Base-by-base conservation (phyloP, 306 rosid species). In the Quercus parvula region DNA sequence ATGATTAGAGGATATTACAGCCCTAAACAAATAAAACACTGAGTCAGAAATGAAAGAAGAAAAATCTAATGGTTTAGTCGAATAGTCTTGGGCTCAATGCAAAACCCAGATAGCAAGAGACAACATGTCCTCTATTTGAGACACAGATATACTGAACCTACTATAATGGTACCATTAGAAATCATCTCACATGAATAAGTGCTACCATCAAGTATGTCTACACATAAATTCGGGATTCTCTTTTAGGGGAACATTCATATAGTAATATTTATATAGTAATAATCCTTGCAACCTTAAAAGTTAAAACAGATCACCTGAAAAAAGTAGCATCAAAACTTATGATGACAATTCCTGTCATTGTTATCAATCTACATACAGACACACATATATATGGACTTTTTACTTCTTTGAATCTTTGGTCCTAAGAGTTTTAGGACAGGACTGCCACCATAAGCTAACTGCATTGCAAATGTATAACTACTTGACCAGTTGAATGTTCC, bases 1-100 rank as follows among this genome's bases (percentile, higher is more conserved):
- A 63, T 18, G 33, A 75, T 73, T 77, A 56, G 72, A 71, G 81
- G 57, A 69, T n/a, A 70, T 87, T 85, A 87, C 83, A 80, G 84
- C 81, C 70, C 90, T 87, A 82, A 68, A 84, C 76, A 87, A 87
- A 64, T 56, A 75, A 75, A 87, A 79, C 70, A 82, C 31, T 1
- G 71, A 69, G 83, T 84, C 81, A 84, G 88, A 82, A 77, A 71
- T 77, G 38, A 77, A 80, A 30, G 5, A 76, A 75, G 19, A n/a
- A 35, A 13, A 44, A 38, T 18, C 13, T 5, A 35, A 19, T 27
- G 12, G 24, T 10, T 22, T 0, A 41, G 30, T 22, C 0, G 2
- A 1, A 22, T 4, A 11, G 25, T 25, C 30, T 31, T 11, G 68
- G 68, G 35, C 68, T 24, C 35, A 25, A n/a, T 61, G 68, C 9